A percentile compares a stretch with the other conserved stretches of the same genome.
phyloP scores from a whole-genome alignment of 2,329 filamentous ascomycete genomes.

The Xenoacremonium recifei region DNA sequence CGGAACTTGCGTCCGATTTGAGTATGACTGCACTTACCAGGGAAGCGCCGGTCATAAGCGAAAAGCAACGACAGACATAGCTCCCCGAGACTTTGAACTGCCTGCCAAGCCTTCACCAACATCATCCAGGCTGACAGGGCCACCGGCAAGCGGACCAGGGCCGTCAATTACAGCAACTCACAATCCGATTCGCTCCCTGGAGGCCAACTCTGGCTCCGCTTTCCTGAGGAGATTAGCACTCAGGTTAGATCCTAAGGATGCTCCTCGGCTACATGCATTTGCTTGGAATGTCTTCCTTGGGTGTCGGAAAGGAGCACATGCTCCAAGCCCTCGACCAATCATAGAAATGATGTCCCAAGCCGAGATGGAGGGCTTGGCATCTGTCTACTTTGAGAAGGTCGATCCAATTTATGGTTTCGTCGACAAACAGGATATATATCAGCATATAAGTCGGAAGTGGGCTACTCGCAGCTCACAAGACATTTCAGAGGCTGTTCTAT shows the following conservation, averaged over 20 bases:
- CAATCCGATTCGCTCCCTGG: conserved; percentile 40
- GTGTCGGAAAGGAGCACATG: background rate
- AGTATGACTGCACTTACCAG: conserved; percentile 49
- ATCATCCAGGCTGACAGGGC: no score
- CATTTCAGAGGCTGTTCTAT: conserved; percentile 40
- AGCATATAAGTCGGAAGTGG: conserved; percentile 33
- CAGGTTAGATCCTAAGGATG: conserved; percentile 50
- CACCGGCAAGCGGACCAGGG: conserved; percentile 7
- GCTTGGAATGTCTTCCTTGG: conserved; percentile 47
- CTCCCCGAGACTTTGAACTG: background rate
- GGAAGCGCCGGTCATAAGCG: background rate
- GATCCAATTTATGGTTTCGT: conserved; percentile 53
- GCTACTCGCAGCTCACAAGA: conserved; percentile 14
- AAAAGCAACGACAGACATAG: conserved; percentile 1
- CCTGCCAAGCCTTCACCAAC: no score
- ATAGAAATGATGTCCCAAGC: conserved; percentile 45
- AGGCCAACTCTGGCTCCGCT: conserved; percentile 57
- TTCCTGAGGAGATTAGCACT: conserved; percentile 53
- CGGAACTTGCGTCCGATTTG: conserved; percentile 50
- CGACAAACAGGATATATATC: conserved; percentile 29
- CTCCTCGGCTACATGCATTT: conserved; percentile 53
- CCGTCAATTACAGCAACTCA: conserved; percentile 15
- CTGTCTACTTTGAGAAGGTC: conserved; percentile 52
- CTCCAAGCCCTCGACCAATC: conserved; percentile 33
- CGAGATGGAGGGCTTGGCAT: conserved; percentile 45